Percentiles rank a stretch among this genome's conserved stretches.
Evolutionary conservation across 2,329 filamentous ascomycete genomes (phyloP).

Genomic region (Endoconidiophora laricicola): DNA sequence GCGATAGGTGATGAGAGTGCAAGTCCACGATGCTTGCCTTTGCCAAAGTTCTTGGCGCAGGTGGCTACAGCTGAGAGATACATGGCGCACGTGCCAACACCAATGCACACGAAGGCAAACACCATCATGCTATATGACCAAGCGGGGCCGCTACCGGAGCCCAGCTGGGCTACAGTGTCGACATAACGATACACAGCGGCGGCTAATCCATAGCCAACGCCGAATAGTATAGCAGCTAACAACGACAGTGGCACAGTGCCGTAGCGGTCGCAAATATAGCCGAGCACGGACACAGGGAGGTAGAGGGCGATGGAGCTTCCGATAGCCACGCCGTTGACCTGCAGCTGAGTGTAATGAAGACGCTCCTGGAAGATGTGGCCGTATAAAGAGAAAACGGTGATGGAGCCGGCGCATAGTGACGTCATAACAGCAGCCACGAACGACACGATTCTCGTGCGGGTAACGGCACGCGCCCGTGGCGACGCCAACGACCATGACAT

Average conservation of each 20-base stretch:
- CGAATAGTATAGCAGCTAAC: constrained; percentile 57
- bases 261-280: constrained; percentile 79
- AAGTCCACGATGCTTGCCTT: constrained; percentile 70
- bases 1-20: constrained; percentile 84
- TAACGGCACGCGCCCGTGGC: background rate
- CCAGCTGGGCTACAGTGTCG: constrained; percentile 17
- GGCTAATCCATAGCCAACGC: constrained; percentile 65
- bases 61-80: constrained; percentile 86
- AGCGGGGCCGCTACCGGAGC: constrained; percentile 21
- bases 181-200: constrained; percentile 52
- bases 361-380: constrained; percentile 76
- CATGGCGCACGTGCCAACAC: constrained; percentile 71
- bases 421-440: constrained; percentile 38
- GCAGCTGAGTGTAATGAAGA: constrained; percentile 75
- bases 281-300: constrained; percentile 75
- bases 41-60: constrained; percentile 94
- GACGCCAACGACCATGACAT: background rate
- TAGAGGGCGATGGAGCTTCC: constrained; percentile 80
- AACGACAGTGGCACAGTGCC: constrained; percentile 65
- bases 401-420: constrained; percentile 70
- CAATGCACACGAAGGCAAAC: constrained; percentile 65
- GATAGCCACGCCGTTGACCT: constrained; percentile 82
- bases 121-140: constrained; percentile 76
- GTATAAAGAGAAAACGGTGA: constrained; percentile 88
- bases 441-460: constrained; percentile 19